Conservation (phyloP, 2,329 filamentous ascomycete species). For the Ceratocystis albifundus region DNA sequence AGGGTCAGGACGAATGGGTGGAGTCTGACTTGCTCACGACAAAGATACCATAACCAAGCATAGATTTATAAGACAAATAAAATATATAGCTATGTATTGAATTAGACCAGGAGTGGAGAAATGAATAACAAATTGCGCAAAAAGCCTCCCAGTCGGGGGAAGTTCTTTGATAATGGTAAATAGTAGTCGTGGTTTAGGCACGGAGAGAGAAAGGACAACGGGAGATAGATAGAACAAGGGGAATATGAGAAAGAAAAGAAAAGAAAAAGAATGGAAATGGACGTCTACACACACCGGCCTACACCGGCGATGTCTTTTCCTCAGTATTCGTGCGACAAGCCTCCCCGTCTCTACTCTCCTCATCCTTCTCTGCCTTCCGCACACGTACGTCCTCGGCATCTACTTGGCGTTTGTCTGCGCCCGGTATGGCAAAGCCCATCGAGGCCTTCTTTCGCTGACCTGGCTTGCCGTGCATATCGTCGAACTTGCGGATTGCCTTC, state of each 20-base stretch:
- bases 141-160: no score
- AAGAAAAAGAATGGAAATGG: not conserved
- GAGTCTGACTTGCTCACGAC: not conserved
- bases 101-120: no score
- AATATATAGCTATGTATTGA: no score
- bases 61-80: not conserved
- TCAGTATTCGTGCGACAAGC: not conserved
- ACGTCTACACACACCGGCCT: not conserved
- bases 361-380: conserved; percentile 25
- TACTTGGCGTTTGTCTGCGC: conserved; percentile 32
- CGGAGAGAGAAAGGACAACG: no score
- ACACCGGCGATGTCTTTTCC: not conserved
- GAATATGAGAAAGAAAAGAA: not conserved
- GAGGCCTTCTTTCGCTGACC: conserved; percentile 52
- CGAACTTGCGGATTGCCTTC: conserved; percentile 81
- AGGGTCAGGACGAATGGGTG: no score
- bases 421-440: conserved; percentile 46
- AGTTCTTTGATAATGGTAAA: no score
- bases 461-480: conserved; percentile 59
- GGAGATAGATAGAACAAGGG: no score
- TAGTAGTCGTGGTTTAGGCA: no score
- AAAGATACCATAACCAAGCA: not conserved
- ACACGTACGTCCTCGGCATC: conserved; percentile 39
- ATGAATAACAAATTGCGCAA: no score
- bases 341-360: not conserved